phyloP scores from a whole-genome alignment of 352 stramenopile genomes.

The Paralagenidium karlingii region DNA sequence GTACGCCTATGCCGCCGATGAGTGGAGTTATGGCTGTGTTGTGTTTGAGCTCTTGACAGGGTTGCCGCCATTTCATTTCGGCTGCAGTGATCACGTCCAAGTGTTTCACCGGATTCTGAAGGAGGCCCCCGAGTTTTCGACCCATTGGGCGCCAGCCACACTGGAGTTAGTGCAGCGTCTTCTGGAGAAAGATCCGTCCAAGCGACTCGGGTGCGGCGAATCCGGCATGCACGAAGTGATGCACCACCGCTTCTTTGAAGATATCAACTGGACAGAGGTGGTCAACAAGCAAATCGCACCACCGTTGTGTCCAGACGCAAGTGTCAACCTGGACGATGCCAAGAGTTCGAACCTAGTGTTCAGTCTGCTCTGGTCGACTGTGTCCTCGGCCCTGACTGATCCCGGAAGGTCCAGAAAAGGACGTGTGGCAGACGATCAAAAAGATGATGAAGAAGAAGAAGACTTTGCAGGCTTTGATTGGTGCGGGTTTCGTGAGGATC shows the following conservation, averaged over 20 bases:
- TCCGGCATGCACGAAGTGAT: slow-evolving; percentile 69
- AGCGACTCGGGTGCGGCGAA: slow-evolving; percentile 74
- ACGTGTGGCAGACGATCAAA: too few species aligned
- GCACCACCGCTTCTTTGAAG: slow-evolving; percentile 56
- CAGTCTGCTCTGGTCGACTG: too few species aligned
- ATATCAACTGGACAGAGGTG: slow-evolving; percentile 66
- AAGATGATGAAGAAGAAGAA: too few species aligned
- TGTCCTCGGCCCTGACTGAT: too few species aligned
- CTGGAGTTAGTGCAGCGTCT: slow-evolving; percentile 41
- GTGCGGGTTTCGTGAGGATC: too few species aligned
- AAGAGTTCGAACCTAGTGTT: too few species aligned
- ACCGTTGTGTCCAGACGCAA: too few species aligned
- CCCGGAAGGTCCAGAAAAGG: too few species aligned
- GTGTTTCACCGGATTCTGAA: slow-evolving; percentile 96
- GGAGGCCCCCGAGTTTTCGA: slow-evolving; percentile 87
- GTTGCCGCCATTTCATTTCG: slow-evolving; percentile 80
- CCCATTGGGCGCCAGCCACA: slow-evolving; percentile 63
- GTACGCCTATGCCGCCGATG: slow-evolving; percentile 62
- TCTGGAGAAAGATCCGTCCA: slow-evolving; percentile 38
- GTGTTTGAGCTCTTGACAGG: slow-evolving; percentile 76
- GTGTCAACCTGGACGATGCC: too few species aligned
- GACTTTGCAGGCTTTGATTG: too few species aligned
- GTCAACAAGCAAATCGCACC: slow-evolving; percentile 57
- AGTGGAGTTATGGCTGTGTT: slow-evolving; percentile 86
- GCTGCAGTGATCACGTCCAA: slow-evolving; percentile 63